Conservation (phyloP, 176 grass and related monocot genomes). For the Rhynchospora tenuis region DNA sequence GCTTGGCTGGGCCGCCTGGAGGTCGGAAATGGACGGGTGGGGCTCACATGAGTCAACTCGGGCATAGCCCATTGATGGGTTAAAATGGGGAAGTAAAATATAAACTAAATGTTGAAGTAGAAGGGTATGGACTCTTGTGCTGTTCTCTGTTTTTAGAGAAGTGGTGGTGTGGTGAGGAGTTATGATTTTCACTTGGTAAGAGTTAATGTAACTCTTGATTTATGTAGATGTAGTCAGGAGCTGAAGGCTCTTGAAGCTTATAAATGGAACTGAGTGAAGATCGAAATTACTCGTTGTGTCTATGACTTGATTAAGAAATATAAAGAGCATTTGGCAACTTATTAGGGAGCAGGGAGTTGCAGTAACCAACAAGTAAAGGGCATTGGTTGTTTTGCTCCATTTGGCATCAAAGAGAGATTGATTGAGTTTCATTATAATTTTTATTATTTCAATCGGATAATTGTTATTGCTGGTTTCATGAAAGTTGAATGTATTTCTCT, state of each 20-base stretch:
- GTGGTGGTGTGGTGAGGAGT: neutral
- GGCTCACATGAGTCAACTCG: neutral
- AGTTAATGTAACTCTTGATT: slow-evolving; percentile 4
- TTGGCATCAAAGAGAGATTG: neutral
- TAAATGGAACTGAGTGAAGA: neutral
- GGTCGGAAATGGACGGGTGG: neutral
- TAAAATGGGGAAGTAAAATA: neutral
- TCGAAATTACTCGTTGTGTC: neutral
- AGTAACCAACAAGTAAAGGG: slow-evolving; percentile 1
- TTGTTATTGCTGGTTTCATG: neutral
- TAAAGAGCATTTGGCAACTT: neutral
- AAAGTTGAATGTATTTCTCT: neutral
- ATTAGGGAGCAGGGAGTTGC: neutral
- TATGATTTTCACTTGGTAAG: neutral
- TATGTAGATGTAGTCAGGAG: neutral
- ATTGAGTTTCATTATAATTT: neutral
- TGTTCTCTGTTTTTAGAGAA: neutral
- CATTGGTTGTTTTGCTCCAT: neutral
- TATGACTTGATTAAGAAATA: neutral
- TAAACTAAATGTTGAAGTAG: neutral
- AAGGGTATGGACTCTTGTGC: neutral
- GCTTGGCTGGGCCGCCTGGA: neutral
- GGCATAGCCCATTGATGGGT: slow-evolving; percentile 23
- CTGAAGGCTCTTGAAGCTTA: neutral
- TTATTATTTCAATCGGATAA: neutral